phyloP scores from a whole-genome alignment of 768 basidiomycete species.

The Mycena haematopus region DNA sequence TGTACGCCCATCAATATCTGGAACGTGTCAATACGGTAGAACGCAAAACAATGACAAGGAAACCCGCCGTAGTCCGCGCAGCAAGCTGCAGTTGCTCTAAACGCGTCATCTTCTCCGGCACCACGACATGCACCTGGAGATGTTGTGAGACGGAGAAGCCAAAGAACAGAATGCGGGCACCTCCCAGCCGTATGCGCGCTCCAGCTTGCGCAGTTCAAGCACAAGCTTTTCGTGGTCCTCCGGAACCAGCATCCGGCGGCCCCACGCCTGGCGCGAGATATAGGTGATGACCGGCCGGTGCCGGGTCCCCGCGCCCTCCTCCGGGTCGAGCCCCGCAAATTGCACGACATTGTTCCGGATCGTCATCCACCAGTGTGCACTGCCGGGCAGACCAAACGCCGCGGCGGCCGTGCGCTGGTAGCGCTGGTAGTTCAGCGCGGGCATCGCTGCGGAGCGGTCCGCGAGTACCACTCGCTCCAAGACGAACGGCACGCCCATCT shows the following conservation, averaged over 20 bases:
- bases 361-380: slow-evolving; percentile 84
- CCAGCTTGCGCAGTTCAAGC: slow-evolving; percentile 69
- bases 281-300: slow-evolving; percentile 88
- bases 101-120: slow-evolving; percentile 83
- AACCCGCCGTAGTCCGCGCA: slow-evolving; percentile 86
- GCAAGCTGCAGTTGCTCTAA: slow-evolving; percentile 83
- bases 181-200: slow-evolving; percentile 79
- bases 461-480: slow-evolving; percentile 87
- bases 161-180: too few species aligned
- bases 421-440: slow-evolving; percentile 64
- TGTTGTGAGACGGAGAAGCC: too few species aligned
- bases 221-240: slow-evolving; percentile 85
- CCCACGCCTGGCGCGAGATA: slow-evolving; percentile 89
- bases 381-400: slow-evolving; percentile 77
- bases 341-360: slow-evolving; percentile 75
- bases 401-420: slow-evolving; percentile 82
- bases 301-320: slow-evolving; percentile 51
- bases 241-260: slow-evolving; percentile 77
- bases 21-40: background rate
- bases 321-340: slow-evolving; percentile 65
- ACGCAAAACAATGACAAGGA: slow-evolving; percentile 43
- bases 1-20: slow-evolving; percentile 96
- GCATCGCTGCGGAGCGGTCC: slow-evolving; percentile 87
- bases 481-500: slow-evolving; percentile 72
- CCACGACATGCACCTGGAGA: slow-evolving; percentile 88